phyloP scores from a whole-genome alignment of 306 rosid genomes.

The Prunus salicina region DNA sequence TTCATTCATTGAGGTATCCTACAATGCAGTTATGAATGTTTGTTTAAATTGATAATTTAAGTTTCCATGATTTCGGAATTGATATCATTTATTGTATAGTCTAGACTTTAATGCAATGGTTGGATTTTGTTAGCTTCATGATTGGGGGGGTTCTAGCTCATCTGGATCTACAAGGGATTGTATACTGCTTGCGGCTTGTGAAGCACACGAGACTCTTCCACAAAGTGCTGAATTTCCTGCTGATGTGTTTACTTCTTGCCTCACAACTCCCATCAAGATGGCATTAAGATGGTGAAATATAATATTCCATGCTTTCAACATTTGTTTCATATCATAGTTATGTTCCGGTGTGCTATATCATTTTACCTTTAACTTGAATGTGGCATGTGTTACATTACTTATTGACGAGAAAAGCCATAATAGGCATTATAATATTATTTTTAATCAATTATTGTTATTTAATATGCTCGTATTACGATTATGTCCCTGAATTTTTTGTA shows the following conservation, averaged over 20 bases:
- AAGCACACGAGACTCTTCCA: conserved; percentile 95
- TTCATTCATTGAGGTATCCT: conserved; percentile 72
- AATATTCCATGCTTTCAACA: background rate
- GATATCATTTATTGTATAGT: background rate
- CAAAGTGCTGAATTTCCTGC: conserved; percentile 99
- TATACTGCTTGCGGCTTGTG: conserved; percentile 97
- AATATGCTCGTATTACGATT: no score
- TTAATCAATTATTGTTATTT: no score
- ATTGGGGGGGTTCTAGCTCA: conserved; percentile 65
- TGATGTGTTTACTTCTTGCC: conserved; percentile 95
- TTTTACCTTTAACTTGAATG: no score
- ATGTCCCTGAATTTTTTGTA: no score
- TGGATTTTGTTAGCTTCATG: conserved; percentile 62
- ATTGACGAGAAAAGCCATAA: no score
- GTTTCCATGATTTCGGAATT: background rate
- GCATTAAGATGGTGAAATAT: conserved; percentile 85
- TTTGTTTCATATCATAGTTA: background rate
- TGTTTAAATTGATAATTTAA: background rate
- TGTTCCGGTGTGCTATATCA: background rate
- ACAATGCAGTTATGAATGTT: background rate
- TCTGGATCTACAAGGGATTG: conserved; percentile 85
- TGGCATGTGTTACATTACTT: no score
- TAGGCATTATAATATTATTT: no score
- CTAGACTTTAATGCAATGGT: conserved; percentile 4
- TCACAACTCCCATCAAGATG: conserved; percentile 97